Evolutionary conservation across 202 grass and related monocot species (phyloP).

Genomic region (Brachypodium distachyon): DNA sequence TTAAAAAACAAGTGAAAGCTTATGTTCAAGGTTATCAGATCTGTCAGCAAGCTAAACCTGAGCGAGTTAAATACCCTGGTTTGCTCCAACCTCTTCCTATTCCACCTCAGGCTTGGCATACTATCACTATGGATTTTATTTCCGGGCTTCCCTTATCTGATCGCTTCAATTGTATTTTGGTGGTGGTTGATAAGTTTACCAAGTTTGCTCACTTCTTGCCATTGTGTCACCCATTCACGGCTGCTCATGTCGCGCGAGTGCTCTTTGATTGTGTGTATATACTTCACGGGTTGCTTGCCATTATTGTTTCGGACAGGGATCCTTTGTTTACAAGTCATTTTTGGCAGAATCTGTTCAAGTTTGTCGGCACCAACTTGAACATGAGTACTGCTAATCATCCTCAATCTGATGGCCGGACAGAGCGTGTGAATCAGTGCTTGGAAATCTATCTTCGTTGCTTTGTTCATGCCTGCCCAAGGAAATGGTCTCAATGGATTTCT

Average conservation of each 20-base stretch:
- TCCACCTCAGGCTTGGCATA: background rate
- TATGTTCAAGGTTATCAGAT: too few species aligned
- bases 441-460: background rate
- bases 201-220: background rate
- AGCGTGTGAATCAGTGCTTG: background rate
- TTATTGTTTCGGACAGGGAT: background rate
- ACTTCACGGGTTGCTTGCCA: background rate
- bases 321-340: background rate
- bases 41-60: too few species aligned
- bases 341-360: background rate
- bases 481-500: background rate
- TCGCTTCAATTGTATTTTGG: background rate
- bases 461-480: background rate
- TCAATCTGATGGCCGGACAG: background rate
- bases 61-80: too few species aligned
- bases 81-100: background rate
- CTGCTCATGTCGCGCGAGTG: accelerated
- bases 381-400: background rate
- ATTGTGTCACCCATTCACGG: background rate
- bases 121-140: background rate
- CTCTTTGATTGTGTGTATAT: background rate
- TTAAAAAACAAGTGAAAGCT: too few species aligned
- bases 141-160: accelerated
- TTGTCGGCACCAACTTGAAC: background rate
- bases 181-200: background rate